phyloP scores from a whole-genome alignment of 202 grass and related monocot genomes.

The Carex arenaria region DNA sequence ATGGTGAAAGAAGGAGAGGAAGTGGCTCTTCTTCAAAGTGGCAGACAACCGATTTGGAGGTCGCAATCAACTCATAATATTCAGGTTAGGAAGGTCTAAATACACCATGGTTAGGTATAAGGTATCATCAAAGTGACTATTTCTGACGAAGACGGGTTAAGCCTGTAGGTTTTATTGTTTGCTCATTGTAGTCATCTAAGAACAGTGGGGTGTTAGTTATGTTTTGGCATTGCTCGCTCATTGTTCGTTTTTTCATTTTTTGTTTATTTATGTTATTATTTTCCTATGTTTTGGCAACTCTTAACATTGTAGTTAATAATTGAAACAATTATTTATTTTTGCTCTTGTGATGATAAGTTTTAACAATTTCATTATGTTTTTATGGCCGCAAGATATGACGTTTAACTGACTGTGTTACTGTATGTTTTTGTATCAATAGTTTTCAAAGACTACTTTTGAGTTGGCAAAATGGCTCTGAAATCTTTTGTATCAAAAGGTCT shows the following conservation, averaged over 20 bases:
- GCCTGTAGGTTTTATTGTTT: background rate
- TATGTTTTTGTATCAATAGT: background rate
- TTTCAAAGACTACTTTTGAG: background rate
- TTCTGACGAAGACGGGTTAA: background rate
- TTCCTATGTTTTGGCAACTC: constrained; percentile 3
- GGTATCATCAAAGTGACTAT: background rate
- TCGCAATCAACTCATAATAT: constrained; percentile 94
- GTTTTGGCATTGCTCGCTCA: background rate
- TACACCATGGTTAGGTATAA: background rate
- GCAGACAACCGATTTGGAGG: constrained; percentile 85
- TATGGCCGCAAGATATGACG: background rate
- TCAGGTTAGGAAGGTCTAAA: constrained; percentile 78
- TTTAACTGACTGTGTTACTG: background rate
- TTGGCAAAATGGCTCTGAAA: background rate
- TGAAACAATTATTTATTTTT: background rate
- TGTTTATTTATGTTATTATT: background rate
- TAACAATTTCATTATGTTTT: background rate
- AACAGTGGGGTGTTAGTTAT: constrained; percentile 1
- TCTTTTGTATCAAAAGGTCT: background rate
- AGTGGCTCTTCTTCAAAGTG: constrained; percentile 90
- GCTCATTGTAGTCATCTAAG: background rate
- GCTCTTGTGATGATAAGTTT: constrained; percentile 9
- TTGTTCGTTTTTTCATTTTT: constrained; percentile 11
- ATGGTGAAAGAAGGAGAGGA: constrained; percentile 84
- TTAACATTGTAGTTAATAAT: background rate